phyloP scores from a whole-genome alignment of 2,329 filamentous ascomycete species.

The Sporothrix inflata region DNA sequence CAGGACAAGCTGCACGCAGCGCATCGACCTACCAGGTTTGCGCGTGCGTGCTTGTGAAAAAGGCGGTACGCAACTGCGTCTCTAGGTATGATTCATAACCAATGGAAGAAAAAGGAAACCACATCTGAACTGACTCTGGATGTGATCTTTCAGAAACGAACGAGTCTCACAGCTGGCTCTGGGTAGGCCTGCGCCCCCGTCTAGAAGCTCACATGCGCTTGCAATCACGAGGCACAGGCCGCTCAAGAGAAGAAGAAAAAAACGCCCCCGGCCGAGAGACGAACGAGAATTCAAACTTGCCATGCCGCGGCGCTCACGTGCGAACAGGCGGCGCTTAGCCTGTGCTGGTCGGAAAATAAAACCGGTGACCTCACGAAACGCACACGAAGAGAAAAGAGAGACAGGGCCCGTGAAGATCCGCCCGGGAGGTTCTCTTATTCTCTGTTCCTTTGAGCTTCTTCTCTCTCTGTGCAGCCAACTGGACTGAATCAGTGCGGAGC shows the following conservation, averaged over 20 bases:
- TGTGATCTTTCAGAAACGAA: background rate
- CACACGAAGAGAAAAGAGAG: background rate
- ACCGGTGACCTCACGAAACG: conserved; percentile 15
- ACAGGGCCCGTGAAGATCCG: conserved; percentile 11
- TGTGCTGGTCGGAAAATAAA: conserved; percentile 18
- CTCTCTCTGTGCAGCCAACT: background rate
- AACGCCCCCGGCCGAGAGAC: background rate
- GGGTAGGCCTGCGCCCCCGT: background rate
- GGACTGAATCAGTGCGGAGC: conserved; percentile 15
- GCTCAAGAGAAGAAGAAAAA: background rate
- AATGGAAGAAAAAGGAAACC: background rate
- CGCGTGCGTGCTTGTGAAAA: background rate
- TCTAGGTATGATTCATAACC: background rate
- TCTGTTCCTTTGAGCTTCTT: background rate
- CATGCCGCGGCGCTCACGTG: conserved; percentile 17
- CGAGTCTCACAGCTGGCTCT: background rate
- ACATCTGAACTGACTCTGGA: background rate
- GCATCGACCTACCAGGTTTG: conserved; percentile 6
- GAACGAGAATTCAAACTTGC: background rate
- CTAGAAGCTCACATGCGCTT: conserved; percentile 3
- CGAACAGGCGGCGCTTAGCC: background rate
- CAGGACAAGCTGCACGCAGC: background rate
- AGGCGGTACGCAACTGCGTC: background rate
- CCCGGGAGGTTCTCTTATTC: background rate
- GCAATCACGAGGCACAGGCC: background rate